Conservation (phyloP, 2,329 filamentous ascomycete genomes). For the Phoma sp. region DNA sequence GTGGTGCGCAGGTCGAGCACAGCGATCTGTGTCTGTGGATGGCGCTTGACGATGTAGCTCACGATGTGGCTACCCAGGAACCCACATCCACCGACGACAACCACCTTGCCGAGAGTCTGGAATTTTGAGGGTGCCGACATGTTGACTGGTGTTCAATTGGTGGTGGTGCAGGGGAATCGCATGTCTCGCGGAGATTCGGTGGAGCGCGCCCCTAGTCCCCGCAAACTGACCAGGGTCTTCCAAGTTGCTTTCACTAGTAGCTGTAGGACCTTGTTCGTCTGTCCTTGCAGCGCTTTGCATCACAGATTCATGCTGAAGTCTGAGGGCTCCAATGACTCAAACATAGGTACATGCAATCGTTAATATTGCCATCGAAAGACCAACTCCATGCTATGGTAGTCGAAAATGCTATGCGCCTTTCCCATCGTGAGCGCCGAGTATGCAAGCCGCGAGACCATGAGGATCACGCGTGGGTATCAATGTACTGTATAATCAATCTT, state of each 20-base stretch:
- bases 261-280: no score
- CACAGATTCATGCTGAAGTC: background rate
- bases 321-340: background rate
- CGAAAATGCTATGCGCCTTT: conserved; percentile 18
- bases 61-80: conserved; percentile 61
- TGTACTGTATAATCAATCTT: conserved; percentile 29
- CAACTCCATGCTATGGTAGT: conserved; percentile 24
- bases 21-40: conserved; percentile 52
- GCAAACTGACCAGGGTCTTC: conserved; percentile 19
- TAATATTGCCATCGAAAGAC: background rate
- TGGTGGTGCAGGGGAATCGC: conserved; percentile 18
- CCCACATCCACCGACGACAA: conserved; percentile 59
- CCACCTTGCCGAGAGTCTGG: conserved; percentile 52
- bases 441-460: conserved; percentile 27
- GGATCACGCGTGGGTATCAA: conserved; percentile 37
- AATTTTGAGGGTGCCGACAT: conserved; percentile 27
- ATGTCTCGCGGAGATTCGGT: conserved; percentile 28
- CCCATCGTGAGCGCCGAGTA: conserved; percentile 28
- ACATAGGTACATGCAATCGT: background rate
- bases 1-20: conserved; percentile 56
- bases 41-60: conserved; percentile 49
- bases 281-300: no score
- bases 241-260: no score
- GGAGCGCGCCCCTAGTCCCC: conserved; percentile 16
- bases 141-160: conserved; percentile 15